These are phyloP conservation scores for Eutypa lata DNA, from an alignment of 2,329 filamentous ascomycete genomes.

Conservation along the genomic window DNA sequence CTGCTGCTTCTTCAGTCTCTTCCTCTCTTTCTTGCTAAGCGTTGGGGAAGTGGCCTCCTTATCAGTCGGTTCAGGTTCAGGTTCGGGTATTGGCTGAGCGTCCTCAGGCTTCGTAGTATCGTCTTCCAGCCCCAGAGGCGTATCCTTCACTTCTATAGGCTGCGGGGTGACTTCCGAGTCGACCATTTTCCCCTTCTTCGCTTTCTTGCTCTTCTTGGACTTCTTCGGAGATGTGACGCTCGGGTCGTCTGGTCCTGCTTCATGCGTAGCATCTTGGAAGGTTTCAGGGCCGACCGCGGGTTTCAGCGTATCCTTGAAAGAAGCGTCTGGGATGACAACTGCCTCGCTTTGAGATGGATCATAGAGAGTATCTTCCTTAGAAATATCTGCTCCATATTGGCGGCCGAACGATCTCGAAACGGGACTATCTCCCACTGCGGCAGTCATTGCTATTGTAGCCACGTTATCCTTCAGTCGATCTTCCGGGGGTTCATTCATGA, in stretches of 20 bases:
- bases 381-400: neutral
- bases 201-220: neutral
- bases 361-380: neutral
- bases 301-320: neutral
- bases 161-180: neutral
- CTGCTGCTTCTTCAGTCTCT: neutral
- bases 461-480: slow-evolving; percentile 3
- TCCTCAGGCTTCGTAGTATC: neutral
- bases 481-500: slow-evolving; percentile 4
- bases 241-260: neutral
- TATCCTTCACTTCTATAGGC: neutral
- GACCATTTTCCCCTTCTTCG: neutral
- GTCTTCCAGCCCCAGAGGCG: neutral
- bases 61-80: neutral
- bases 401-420: neutral
- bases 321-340: neutral
- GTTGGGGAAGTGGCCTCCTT: neutral
- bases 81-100: neutral
- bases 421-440: neutral
- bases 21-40: neutral
- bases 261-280: neutral
- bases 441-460: slow-evolving; percentile 5
- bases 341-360: neutral
- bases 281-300: neutral
- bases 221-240: neutral